Base-by-base conservation (phyloP, 495 filamentous ascomycete species). In the Choiromyces venosus region DNA sequence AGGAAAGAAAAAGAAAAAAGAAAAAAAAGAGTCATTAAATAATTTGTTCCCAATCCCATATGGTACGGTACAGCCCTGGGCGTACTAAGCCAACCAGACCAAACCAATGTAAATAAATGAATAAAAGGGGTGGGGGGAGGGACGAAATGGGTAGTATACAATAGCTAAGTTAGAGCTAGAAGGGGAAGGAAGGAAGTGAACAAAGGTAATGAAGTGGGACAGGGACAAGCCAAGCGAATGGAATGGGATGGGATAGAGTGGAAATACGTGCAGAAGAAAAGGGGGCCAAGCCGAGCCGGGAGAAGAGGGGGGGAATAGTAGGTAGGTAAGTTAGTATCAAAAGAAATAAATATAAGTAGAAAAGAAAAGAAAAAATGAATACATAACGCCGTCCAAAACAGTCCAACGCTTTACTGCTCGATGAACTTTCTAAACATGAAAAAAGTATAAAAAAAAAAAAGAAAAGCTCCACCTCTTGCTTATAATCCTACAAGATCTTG, bases 361-460 rank as follows among this genome's bases (percentile, higher is more conserved):
- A 75, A 79, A 79, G 68, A 72, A 68, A 71, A 75, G 64, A 75
- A 75, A 73, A 68, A 68, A 75, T 67, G 77, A 78, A 71, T 78
- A 68, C 78, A 79, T 71, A 80, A 80, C 78, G 78, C 78, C 78
- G 79, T 79, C 78, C 78, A 80, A 80, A 80, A 80, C 70, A 80
- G 77, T 79, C 73, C 78, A 79, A 80, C 77, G 78, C 78, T 80
- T 76, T 71, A 70, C 78, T 79, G 77, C 73, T 75, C 75, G 69
- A 76, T 80, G 71, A 80, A 80, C 74, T 74, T 78, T 80, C 78
- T 80, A 79, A 80, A 79, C 77, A 78, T 73, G 73, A 76, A 79
- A 76, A 75, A 66, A 74, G 44, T 10, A 12, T 12, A 56, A 29
- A 25, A 25, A 56, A 29, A 3, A 61, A 61, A 61, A 61, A 16